Conservation (phyloP, 208 protist species). For the Trypanosomatidae sp. region DNA sequence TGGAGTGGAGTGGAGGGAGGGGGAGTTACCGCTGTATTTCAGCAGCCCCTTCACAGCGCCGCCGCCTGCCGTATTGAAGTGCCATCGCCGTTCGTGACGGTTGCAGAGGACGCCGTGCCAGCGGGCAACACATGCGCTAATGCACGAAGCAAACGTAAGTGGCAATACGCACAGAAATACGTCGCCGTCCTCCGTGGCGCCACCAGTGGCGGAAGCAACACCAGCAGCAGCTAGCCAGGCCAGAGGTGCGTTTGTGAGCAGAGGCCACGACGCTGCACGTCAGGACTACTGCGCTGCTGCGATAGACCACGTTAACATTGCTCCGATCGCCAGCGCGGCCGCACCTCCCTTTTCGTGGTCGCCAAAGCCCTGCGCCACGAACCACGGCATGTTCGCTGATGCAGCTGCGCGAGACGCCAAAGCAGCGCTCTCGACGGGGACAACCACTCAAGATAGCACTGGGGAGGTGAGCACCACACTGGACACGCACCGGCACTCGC, state of each 20-base stretch:
- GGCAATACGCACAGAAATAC: background rate
- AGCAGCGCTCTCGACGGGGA: background rate
- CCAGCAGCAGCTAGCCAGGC: background rate
- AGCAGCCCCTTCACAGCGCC: background rate
- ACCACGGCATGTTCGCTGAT: background rate
- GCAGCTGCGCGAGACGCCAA: background rate
- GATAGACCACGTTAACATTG: background rate
- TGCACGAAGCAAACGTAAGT: background rate
- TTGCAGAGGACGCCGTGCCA: background rate
- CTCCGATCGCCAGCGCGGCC: background rate
- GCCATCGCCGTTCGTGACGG: background rate
- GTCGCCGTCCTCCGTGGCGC: background rate
- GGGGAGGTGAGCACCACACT: slow-evolving; percentile 3
- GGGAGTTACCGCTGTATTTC: background rate
- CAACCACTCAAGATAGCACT: background rate
- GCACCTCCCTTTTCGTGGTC: background rate
- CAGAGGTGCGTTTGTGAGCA: background rate
- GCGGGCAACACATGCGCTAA: background rate
- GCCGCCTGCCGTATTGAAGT: background rate
- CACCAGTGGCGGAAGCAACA: background rate
- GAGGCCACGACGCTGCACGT: background rate
- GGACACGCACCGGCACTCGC: slow-evolving; percentile 1
- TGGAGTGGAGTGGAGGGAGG: background rate
- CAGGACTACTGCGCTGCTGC: background rate
- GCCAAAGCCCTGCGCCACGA: slow-evolving; percentile 1